phyloP scores from a whole-genome alignment of 805 yeast genomes.

The Metschnikowia kofuensis region DNA sequence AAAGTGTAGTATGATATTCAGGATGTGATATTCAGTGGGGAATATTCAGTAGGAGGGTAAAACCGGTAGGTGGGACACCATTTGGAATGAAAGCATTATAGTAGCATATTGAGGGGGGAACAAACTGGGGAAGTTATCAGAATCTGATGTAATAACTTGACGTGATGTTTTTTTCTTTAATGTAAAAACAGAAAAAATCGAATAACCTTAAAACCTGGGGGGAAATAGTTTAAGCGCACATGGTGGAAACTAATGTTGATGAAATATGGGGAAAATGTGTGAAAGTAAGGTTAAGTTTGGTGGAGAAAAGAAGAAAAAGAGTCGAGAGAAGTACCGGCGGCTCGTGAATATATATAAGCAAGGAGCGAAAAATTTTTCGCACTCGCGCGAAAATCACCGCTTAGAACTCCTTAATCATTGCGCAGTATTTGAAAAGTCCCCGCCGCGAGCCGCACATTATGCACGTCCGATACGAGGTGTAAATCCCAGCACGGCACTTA shows the following conservation, averaged over 20 bases:
- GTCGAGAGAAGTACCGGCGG: conserved; percentile 1
- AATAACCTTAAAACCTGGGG: conserved; percentile 18
- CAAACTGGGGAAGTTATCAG: conserved; percentile 25
- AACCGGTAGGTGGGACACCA: conserved; percentile 30
- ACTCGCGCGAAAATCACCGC: conserved; percentile 2
- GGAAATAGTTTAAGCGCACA: conserved; percentile 36
- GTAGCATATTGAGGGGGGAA: conserved; percentile 29
- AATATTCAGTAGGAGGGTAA: conserved; percentile 9
- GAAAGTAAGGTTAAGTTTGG: conserved; percentile 11
- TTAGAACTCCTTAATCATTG: not conserved
- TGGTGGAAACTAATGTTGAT: conserved; percentile 18
- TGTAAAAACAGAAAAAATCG: conserved; percentile 17
- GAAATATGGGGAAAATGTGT: conserved; percentile 7
- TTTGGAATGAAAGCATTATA: conserved; percentile 32
- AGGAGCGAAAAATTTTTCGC: conserved; percentile 14
- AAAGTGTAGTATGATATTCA: not conserved
- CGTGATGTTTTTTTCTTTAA: conserved; percentile 16
- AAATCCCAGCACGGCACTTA: not conserved
- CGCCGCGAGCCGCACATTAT: conserved; percentile 4
- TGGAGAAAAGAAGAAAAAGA: conserved; percentile 1
- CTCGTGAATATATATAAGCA: conserved; percentile 10
- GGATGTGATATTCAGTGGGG: conserved; percentile 11
- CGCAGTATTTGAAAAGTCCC: not conserved
- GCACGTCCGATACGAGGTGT: not conserved
- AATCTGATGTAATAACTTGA: conserved; percentile 18